These are phyloP conservation scores for Malus hybrid DNA, from an alignment of 331 rosid species.

Conservation along the genomic window DNA sequence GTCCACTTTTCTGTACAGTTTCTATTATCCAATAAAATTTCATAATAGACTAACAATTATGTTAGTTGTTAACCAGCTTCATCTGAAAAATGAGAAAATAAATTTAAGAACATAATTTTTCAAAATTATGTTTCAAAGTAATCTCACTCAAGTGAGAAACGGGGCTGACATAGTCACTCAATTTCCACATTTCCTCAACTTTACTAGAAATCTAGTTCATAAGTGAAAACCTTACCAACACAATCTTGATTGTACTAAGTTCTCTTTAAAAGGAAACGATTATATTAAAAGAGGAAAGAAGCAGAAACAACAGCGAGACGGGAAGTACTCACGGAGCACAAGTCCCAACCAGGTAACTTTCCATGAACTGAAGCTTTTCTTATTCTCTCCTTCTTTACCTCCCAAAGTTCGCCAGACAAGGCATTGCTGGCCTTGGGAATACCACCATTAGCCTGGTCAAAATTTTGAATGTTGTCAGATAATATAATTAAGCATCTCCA, in stretches of 20 bases:
- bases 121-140: neutral
- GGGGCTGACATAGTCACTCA: neutral
- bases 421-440: conserved; percentile 86
- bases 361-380: conserved; percentile 67
- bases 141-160: neutral
- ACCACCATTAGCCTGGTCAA: conserved; percentile 62
- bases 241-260: neutral
- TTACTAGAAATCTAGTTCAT: neutral
- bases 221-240: too few relatives aligned
- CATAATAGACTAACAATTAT: too few relatives aligned
- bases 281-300: neutral
- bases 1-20: too few relatives aligned
- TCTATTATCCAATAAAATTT: too few relatives aligned
- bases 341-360: conserved; percentile 79
- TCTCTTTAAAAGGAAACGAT: neutral
- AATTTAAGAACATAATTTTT: neutral
- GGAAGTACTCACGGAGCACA: conserved; percentile 70
- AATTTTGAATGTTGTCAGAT: conserved; percentile 1
- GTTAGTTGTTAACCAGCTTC: neutral
- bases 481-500: conserved; percentile 10
- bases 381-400: conserved; percentile 77
- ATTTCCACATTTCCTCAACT: neutral
- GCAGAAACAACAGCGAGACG: neutral
- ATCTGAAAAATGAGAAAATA: neutral
- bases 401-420: conserved; percentile 95